A percentile compares a stretch with the other conserved stretches of the same genome.
Evolutionary conservation across 2,329 filamentous ascomycete species (phyloP).

Genomic region (Fusarium newnesense): DNA sequence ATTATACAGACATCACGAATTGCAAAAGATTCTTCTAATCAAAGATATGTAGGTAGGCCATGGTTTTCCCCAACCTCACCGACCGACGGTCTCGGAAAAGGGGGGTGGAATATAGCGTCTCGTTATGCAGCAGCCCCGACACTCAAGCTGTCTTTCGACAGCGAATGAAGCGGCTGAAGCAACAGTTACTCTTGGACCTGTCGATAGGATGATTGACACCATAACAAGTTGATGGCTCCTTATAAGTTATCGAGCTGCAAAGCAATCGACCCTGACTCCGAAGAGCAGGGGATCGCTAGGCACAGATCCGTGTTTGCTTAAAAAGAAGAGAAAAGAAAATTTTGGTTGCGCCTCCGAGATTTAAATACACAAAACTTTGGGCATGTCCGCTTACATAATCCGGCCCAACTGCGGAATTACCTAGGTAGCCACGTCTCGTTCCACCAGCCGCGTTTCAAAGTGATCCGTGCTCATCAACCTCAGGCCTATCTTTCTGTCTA

Average conservation of each 20-base stretch:
- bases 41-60: constrained; percentile 73
- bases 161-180: constrained; percentile 74
- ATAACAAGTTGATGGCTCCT: constrained; percentile 80
- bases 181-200: constrained; percentile 87
- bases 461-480: constrained; percentile 35
- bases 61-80: constrained; percentile 93
- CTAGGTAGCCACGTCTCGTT: background rate
- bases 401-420: constrained; percentile 6
- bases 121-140: constrained; percentile 66
- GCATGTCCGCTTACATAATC: constrained; percentile 7
- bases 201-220: constrained; percentile 93
- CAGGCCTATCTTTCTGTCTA: constrained; percentile 5
- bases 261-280: constrained; percentile 76
- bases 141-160: constrained; percentile 69
- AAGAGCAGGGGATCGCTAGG: constrained; percentile 76
- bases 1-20: background rate
- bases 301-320: constrained; percentile 80
- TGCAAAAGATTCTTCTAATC: background rate
- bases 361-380: constrained; percentile 25
- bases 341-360: constrained; percentile 43
- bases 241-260: constrained; percentile 83
- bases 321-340: constrained; percentile 48
- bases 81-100: constrained; percentile 91
- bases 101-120: constrained; percentile 89
- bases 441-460: background rate